Evolutionary conservation across 257 asterid species (phyloP), one percentile per base, ranked within the genome.

Genomic region (Parsonsia alboflavescens): DNA sequence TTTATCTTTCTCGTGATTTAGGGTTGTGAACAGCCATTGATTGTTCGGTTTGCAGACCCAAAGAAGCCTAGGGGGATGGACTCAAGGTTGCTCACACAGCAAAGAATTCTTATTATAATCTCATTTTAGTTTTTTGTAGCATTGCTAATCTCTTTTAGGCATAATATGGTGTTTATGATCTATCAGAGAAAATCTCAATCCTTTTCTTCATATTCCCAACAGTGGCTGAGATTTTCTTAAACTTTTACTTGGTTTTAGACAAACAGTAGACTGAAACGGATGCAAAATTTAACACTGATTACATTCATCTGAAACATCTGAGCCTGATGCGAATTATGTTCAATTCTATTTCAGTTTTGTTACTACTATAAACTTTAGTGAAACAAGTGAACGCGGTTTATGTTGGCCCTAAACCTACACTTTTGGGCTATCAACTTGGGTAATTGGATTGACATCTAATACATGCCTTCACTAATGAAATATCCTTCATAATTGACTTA

Each of bases 1-100:
- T 53, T 76, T 53, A 54, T 77, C 67, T 74, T 68, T 58, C 52
- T 63, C 73, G 76, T 79, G 70, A 66, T 70, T 79, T 81, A 92
- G 98, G 97, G 96, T 79, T 92, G 97, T 76, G 95, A 91, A n/a
- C 89, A 82, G 79, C 97, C 97, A 22, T 81, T 94, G 90, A 79
- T 90, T 81, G 96, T 94, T 77, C 91, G 96, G 77, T 94, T 94
- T 85, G 98, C 97, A 46, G 95, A 85, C 74, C 97, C 97, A 6
- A 94, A 88, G 89, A 92, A 86, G 88, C 98, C 97, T 69, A 89
- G 90, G 69, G 4, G 45, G 24, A 87, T 88, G 75, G 97, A 89
- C 73, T 72, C 87, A 65, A 90, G 97, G 98, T 93, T 61, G 50
- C 75, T 57, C 24, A 62, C 72, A 73, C 56, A 59, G 78, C 49